Conservation (phyloP, 495 filamentous ascomycete species). For the Aspergillus asperescens region DNA sequence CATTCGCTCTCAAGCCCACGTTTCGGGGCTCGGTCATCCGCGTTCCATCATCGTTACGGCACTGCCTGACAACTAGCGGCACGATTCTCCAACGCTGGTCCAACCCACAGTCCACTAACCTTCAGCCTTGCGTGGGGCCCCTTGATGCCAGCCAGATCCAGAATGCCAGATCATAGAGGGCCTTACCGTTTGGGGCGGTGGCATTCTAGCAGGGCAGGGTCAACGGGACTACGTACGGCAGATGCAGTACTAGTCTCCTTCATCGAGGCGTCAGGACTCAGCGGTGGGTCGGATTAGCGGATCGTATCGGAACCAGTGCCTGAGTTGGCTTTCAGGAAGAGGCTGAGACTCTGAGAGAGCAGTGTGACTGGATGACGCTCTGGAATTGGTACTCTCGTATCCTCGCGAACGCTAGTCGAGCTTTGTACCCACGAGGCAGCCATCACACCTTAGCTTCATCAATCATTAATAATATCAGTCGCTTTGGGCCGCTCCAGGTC, state of each 20-base stretch:
- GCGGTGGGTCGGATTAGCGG: background rate
- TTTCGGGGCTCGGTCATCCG: slow-evolving; percentile 11
- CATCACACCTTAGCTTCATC: slow-evolving; percentile 2
- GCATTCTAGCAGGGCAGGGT: too few species aligned
- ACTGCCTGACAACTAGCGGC: background rate
- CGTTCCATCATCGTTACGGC: slow-evolving; percentile 1
- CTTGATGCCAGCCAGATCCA: background rate
- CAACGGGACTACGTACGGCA: too few species aligned
- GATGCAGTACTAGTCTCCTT: too few species aligned
- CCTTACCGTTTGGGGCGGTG: too few species aligned
- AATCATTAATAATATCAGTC: background rate
- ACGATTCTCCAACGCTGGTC: background rate
- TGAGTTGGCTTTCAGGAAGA: too few species aligned
- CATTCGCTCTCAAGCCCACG: background rate
- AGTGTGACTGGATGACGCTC: background rate
- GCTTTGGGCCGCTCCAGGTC: background rate
- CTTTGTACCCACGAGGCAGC: slow-evolving; percentile 1
- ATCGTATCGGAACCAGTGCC: background rate
- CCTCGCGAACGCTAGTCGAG: background rate
- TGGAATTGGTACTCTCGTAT: background rate
- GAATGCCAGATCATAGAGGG: background rate
- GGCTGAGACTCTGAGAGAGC: too few species aligned
- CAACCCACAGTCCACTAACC: background rate
- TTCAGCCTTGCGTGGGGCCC: background rate
- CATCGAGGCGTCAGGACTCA: background rate